phyloP scores from a whole-genome alignment of 768 basidiomycete species.

The Thelephora ganbajun region DNA sequence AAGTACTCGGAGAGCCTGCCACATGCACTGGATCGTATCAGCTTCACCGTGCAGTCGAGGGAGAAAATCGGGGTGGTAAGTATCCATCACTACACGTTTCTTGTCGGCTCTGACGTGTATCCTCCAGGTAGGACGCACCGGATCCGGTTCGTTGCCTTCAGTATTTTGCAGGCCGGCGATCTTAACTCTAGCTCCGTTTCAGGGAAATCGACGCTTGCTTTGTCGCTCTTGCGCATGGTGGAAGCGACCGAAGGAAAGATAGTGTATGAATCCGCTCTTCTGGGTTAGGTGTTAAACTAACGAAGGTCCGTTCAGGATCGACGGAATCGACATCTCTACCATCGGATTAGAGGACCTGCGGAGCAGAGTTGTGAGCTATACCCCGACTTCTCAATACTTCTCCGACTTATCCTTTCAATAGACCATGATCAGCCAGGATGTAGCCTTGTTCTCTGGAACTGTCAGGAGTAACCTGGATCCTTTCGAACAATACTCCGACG shows the following conservation, averaged over 20 bases:
- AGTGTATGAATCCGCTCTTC: conserved; percentile 23
- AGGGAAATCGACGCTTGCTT: conserved; percentile 20
- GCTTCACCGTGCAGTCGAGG: conserved; percentile 42
- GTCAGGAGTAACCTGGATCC: conserved; percentile 65
- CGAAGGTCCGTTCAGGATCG: conserved; percentile 27
- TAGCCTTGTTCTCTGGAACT: conserved; percentile 60
- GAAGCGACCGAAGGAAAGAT: conserved; percentile 46
- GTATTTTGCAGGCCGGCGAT: not conserved
- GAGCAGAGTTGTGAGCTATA: conserved; percentile 36
- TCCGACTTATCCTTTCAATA: conserved; percentile 10
- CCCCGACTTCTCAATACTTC: not conserved
- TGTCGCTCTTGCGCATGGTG: conserved; percentile 37
- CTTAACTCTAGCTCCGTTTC: not conserved
- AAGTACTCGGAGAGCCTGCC: conserved; percentile 51
- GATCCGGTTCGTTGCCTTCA: conserved; percentile 30
- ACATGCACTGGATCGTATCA: conserved; percentile 39
- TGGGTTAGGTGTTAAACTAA: no score
- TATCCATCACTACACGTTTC: conserved; percentile 3
- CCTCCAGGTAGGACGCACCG: conserved; percentile 51
- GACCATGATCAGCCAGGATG: conserved; percentile 68
- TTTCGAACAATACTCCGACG: conserved; percentile 37
- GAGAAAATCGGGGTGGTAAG: conserved; percentile 60
- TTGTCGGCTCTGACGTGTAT: not conserved
- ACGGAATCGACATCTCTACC: conserved; percentile 53
- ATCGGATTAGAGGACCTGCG: conserved; percentile 59